These are phyloP conservation scores for Echites panduratus DNA, from an alignment of 257 asterid species.

Conservation along the genomic window DNA sequence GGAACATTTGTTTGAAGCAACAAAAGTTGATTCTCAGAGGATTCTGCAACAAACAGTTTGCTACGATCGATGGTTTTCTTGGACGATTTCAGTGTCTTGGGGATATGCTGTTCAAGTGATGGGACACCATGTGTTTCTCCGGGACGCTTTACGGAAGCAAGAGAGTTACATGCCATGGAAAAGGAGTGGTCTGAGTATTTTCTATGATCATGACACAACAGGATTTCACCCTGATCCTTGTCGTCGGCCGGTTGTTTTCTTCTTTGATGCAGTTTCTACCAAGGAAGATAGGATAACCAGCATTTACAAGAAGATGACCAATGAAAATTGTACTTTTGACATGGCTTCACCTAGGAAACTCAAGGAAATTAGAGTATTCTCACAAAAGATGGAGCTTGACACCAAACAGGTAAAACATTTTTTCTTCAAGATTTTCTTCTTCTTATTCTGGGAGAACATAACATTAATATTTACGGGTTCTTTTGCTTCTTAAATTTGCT, in stretches of 20 bases:
- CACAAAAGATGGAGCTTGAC: slow-evolving; percentile 49
- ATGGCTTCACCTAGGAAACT: slow-evolving; percentile 56
- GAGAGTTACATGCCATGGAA: slow-evolving; percentile 58
- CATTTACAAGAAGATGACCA: slow-evolving; percentile 31
- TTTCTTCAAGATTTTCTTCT: not conserved
- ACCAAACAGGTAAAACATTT: slow-evolving; percentile 39
- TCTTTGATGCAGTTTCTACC: slow-evolving; percentile 23
- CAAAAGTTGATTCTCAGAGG: slow-evolving; percentile 51
- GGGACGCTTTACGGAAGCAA: slow-evolving; percentile 44
- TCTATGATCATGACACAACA: slow-evolving; percentile 29
- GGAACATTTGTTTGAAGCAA: slow-evolving; percentile 46
- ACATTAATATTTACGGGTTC: not conserved
- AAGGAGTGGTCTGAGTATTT: slow-evolving; percentile 19
- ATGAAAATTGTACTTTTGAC: slow-evolving; percentile 49
- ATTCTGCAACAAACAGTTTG: slow-evolving; percentile 73
- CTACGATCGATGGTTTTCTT: slow-evolving; percentile 63
- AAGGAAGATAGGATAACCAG: slow-evolving; percentile 28
- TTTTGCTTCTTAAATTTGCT: not conserved
- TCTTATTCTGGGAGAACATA: too few species aligned
- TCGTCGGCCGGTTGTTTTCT: slow-evolving; percentile 47
- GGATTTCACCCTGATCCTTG: slow-evolving; percentile 48
- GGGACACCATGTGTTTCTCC: slow-evolving; percentile 36
- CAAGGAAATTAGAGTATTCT: slow-evolving; percentile 47
- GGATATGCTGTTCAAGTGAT: slow-evolving; percentile 72
- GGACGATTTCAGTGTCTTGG: slow-evolving; percentile 85